phyloP scores from a whole-genome alignment of 805 yeast genomes.

The Barnettozyma californica region DNA sequence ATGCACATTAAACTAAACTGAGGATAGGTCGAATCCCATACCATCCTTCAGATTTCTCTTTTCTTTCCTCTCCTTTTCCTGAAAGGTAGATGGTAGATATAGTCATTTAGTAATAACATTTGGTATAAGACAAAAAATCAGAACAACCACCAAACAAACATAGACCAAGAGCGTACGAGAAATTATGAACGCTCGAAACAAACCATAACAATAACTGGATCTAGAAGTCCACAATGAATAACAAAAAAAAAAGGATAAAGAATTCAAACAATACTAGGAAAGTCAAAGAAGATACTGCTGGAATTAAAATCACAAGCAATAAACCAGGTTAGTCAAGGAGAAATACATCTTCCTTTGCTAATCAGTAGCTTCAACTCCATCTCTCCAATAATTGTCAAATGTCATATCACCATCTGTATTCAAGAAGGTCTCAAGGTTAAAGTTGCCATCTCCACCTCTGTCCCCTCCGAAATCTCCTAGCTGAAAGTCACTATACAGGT shows the following conservation, averaged over 20 bases:
- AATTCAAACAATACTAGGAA: too few species aligned
- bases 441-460: constrained; percentile 31
- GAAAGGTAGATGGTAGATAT: constrained; percentile 3
- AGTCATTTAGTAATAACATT: neutral
- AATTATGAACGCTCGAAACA: neutral
- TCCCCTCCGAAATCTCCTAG: constrained; percentile 29
- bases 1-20: neutral
- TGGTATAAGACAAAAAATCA: neutral
- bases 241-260: too few species aligned
- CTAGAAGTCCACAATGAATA: neutral
- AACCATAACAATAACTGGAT: neutral
- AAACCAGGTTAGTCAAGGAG: neutral
- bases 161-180: neutral
- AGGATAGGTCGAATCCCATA: neutral
- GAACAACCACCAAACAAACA: neutral
- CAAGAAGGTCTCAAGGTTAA: constrained; percentile 40
- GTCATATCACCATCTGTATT: constrained; percentile 34
- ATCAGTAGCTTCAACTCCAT: constrained; percentile 35
- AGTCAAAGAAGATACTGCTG: neutral
- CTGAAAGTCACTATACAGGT: constrained; percentile 30
- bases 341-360: constrained; percentile 2
- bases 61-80: constrained; percentile 1
- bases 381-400: constrained; percentile 38
- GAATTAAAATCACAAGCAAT: neutral
- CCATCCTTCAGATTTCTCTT: neutral